Conservation (phyloP, 1,284 basidiomycete species). For the Quambalaria eucalypti region DNA sequence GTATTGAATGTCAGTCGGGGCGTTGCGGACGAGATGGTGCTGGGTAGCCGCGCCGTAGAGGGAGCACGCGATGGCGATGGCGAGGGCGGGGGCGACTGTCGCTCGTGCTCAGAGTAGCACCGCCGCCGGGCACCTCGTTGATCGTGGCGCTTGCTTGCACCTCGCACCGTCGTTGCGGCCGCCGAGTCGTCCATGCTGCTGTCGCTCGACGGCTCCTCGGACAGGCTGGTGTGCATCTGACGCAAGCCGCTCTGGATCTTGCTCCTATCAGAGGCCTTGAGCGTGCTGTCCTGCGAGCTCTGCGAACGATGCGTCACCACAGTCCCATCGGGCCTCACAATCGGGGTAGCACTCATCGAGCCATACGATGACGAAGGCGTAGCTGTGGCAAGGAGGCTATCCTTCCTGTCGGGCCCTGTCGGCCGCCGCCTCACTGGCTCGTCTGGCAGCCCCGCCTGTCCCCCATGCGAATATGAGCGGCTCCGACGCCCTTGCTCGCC, state of each 20-base stretch:
- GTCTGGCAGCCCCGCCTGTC: constrained; percentile 1
- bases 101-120: too few species aligned
- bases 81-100: neutral
- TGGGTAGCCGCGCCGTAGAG: neutral
- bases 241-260: constrained; percentile 10
- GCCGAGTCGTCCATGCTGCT: neutral
- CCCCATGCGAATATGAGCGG: constrained; percentile 2
- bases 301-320: neutral
- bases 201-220: neutral
- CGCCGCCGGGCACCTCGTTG: too few species aligned
- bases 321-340: neutral
- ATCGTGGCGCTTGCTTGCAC: too few species aligned
- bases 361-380: constrained; percentile 1
- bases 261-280: constrained; percentile 24
- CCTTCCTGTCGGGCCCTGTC: neutral
- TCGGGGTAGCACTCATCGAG: neutral
- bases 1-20: constrained; percentile 40
- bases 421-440: constrained; percentile 2
- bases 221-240: neutral
- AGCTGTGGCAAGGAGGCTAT: neutral
- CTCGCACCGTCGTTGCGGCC: neutral
- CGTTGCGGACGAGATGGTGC: constrained; percentile 14
- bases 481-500: neutral
- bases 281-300: constrained; percentile 6
- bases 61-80: neutral